Conservation (phyloP, 1,284 basidiomycete genomes). For the Boletus semigastroideus region DNA sequence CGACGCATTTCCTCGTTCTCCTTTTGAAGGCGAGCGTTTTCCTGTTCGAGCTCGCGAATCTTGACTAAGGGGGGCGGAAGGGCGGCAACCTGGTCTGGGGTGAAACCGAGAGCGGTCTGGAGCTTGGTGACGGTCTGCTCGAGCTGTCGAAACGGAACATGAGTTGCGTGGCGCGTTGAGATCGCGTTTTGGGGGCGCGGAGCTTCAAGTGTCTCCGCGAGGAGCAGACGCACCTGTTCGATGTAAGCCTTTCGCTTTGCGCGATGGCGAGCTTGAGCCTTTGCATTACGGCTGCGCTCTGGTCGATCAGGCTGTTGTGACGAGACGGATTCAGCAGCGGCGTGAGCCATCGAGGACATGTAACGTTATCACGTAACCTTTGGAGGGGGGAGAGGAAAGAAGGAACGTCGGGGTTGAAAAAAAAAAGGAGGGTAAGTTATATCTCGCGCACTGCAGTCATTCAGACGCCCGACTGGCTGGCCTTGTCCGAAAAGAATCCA, state of each 20-base stretch:
- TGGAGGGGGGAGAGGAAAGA: slow-evolving; percentile 29
- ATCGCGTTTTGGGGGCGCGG: slow-evolving; percentile 5
- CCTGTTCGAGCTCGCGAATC: slow-evolving; percentile 75
- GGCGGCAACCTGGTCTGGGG: slow-evolving; percentile 67
- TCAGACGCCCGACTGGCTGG: slow-evolving; percentile 26
- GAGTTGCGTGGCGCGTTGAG: slow-evolving; percentile 13
- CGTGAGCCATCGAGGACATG: slow-evolving; percentile 43
- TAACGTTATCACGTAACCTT: slow-evolving; percentile 41
- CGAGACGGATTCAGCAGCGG: slow-evolving; percentile 40
- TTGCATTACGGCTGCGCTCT: slow-evolving; percentile 82
- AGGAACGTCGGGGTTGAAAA: slow-evolving; percentile 31
- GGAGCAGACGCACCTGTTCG: slow-evolving; percentile 60
- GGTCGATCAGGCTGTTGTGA: slow-evolving; percentile 46
- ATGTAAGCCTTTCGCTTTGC: slow-evolving; percentile 94
- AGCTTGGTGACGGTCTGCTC: slow-evolving; percentile 80
- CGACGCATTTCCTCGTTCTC: slow-evolving; percentile 70
- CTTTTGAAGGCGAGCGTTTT: slow-evolving; percentile 62
- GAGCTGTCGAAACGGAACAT: slow-evolving; percentile 44
- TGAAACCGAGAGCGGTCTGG: slow-evolving; percentile 66
- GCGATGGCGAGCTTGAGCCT: slow-evolving; percentile 86
- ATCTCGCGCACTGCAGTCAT: slow-evolving; percentile 9
- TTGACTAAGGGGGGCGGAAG: slow-evolving; percentile 67
- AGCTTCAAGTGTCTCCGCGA: slow-evolving; percentile 6
- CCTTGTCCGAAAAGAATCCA: slow-evolving; percentile 28
- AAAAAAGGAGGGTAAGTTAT: slow-evolving; percentile 33